These are phyloP conservation scores for Acer campestre DNA, from an alignment of 345 rosid genomes.

Conservation along the genomic window DNA sequence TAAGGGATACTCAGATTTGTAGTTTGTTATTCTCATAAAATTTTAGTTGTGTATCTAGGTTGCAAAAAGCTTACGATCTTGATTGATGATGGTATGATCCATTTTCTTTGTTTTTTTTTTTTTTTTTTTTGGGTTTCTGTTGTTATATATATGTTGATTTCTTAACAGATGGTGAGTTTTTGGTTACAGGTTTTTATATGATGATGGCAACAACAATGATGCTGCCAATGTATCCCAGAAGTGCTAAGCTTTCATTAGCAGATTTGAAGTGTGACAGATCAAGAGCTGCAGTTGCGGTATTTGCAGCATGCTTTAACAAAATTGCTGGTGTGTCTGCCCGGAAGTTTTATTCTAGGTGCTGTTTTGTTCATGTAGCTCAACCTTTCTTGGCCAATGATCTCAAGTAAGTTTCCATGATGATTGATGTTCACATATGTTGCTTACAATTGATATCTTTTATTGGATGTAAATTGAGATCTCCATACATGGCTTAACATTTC, in stretches of 20 bases:
- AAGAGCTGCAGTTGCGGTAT: constrained; percentile 25
- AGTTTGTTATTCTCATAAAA: background rate
- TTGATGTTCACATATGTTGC: background rate
- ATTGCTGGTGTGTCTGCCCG: constrained; percentile 36
- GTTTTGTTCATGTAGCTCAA: constrained; percentile 32
- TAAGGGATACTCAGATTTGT: background rate
- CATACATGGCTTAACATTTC: background rate
- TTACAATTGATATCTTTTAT: background rate
- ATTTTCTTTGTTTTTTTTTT: background rate
- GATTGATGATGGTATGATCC: background rate
- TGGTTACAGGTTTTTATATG: constrained; percentile 31
- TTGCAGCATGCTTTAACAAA: constrained; percentile 26
- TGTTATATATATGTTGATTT: background rate
- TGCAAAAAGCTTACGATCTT: background rate
- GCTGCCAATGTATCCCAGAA: constrained; percentile 31
- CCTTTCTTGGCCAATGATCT: constrained; percentile 35
- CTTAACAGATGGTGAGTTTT: constrained; percentile 2
- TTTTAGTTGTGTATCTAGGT: background rate
- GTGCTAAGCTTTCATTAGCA: constrained; percentile 17
- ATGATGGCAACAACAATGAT: constrained; percentile 41
- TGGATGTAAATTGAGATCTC: background rate
- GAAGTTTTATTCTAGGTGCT: constrained; percentile 36
- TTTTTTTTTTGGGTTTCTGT: background rate
- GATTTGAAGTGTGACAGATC: constrained; percentile 31
- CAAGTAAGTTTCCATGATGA: constrained; percentile 31